Conservation (phyloP, 73 alveolate genomes). For the Loxodes magnus region DNA sequence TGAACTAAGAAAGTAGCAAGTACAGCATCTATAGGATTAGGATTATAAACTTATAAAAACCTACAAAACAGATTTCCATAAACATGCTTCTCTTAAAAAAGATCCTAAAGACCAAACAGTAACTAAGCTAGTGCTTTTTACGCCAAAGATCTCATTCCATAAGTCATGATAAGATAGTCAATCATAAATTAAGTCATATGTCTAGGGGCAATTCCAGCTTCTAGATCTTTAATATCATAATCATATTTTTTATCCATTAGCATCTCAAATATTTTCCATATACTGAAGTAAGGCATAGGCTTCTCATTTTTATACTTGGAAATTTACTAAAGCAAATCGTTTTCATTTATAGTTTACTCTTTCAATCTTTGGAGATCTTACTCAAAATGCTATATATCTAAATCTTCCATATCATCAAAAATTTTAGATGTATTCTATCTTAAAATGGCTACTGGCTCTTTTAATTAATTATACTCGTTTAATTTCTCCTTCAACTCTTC, state of each 20-base stretch:
- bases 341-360: background rate
- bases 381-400: too few species aligned
- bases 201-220: background rate
- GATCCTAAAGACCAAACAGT: background rate
- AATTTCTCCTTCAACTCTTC: too few species aligned
- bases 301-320: background rate
- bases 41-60: conserved; percentile 7
- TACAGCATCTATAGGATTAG: too few species aligned
- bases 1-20: too few species aligned
- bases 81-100: conserved; percentile 1
- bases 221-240: conserved; percentile 1
- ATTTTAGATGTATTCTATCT: too few species aligned
- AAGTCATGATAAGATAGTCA: background rate
- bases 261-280: conserved; percentile 13
- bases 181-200: conserved; percentile 9
- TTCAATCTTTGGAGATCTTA: too few species aligned
- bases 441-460: too few species aligned
- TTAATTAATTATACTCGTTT: too few species aligned
- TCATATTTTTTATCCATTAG: conserved; percentile 1
- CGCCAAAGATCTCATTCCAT: conserved; percentile 5
- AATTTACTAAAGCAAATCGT: background rate
- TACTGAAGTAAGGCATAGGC: conserved; percentile 10
- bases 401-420: too few species aligned
- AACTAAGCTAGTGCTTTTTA: background rate
- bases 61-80: conserved; percentile 13